Evolutionary conservation across 2,329 filamentous ascomycete species (phyloP), one percentile per base, ranked within the genome.

Genomic region (Metarhizium brunneum): DNA sequence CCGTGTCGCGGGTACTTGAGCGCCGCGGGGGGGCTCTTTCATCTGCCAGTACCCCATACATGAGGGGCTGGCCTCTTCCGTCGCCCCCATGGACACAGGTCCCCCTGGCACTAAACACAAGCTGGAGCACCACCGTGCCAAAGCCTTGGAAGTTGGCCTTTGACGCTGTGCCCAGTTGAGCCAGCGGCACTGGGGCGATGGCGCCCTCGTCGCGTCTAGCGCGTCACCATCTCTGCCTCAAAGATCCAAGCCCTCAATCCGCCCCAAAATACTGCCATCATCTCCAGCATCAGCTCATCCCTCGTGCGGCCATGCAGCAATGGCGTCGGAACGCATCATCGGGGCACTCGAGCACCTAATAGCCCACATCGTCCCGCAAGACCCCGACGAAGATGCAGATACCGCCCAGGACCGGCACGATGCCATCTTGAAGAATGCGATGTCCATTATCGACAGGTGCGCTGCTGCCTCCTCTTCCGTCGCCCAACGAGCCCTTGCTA

Each of bases 281-380:
- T 6, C n/a, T 2, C 6, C 7, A 45, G n/a, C 42, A 45, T 45
- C 42, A 8, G 11, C 52, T 55, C 54, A 50, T 54, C 55, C 60
- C 49, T 47, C 57, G 58, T 56, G 71, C 69, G 64, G 77, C 69
- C 62, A 80, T 79, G 76, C 76, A 68, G 71, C 72, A 67, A 82
- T 83, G 78, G 76, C 80, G 64, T 76, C 79, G 64, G 78, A 82
- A 66, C 88, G 89, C 75, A 82, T 95, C 72, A 83, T 86, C 68
- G 85, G 84, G 69, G 90, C 88, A 68, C 84, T 95, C 68, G 83
- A 88, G 68, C 86, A 87, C 71, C 79, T 95, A 67, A 84, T 95
- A 67, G 78, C 85, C 64, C 86, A 87, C 66, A 76, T 92, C 57
- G 77, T 94, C 55, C 87, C 88, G 55, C 75, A 79, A 52, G 78